Conservation (phyloP, 2,329 filamentous ascomycete species). For the Venturia effusa region DNA sequence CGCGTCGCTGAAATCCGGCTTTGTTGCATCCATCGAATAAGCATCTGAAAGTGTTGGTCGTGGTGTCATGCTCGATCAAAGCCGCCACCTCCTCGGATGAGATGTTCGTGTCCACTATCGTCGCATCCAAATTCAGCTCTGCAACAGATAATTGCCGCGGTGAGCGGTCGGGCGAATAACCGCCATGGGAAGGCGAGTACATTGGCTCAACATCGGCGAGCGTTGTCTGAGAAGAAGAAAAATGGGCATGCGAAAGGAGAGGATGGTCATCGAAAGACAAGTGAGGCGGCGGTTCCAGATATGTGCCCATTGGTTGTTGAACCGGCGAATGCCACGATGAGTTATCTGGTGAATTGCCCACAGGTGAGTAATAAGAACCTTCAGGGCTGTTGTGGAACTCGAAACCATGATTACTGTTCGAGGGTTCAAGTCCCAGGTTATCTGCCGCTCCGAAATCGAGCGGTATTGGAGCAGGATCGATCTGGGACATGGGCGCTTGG, state of each 20-base stretch:
- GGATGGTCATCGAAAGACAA: conserved; percentile 17
- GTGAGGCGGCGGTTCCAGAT: conserved; percentile 5
- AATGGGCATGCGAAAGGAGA: conserved; percentile 13
- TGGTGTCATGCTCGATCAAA: conserved; percentile 36
- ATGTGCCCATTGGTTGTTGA: conserved; percentile 20
- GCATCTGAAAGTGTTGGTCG: conserved; percentile 36
- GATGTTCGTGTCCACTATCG: conserved; percentile 66
- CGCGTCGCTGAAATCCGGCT: conserved; percentile 77
- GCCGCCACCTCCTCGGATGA: conserved; percentile 61
- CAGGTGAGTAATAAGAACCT: conserved; percentile 37
- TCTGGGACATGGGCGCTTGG: conserved; percentile 24
- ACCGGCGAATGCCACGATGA: conserved; percentile 27
- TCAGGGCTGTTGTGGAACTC: conserved; percentile 8
- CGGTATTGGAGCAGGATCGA: conserved; percentile 46
- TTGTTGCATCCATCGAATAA: conserved; percentile 65
- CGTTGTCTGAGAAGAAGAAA: conserved; percentile 12
- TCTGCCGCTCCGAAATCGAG: conserved; percentile 27
- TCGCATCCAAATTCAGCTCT: conserved; percentile 46
- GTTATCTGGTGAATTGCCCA: conserved; percentile 34
- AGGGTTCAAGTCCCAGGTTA: conserved; percentile 19
- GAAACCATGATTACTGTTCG: conserved; percentile 5
- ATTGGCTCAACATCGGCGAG: conserved; percentile 18
- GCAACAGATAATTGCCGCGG: conserved; percentile 34
- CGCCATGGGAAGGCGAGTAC: conserved; percentile 12
- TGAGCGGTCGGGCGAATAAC: conserved; percentile 26